Percentiles rank a stretch among this genome's conserved stretches.
Conservation (phyloP, 768 basidiomycete genomes). For the Lenzites betulinus region DNA sequence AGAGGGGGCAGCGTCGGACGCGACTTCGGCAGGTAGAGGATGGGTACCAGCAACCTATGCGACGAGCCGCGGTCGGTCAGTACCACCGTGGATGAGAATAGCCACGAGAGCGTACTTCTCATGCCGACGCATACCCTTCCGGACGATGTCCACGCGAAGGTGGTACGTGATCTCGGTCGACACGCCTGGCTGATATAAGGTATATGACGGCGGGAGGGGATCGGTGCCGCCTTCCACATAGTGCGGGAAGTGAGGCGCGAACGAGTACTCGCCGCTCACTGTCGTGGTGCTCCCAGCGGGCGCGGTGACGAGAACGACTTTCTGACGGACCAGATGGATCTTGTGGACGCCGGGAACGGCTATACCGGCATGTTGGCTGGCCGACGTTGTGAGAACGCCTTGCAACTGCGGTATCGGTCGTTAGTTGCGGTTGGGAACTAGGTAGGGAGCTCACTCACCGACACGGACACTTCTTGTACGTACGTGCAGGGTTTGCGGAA, state of each 20-base stretch:
- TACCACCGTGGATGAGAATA: neutral
- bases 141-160: slow-evolving; percentile 40
- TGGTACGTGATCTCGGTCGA: slow-evolving; percentile 38
- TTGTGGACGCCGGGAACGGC: slow-evolving; percentile 31
- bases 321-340: slow-evolving; percentile 31
- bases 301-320: slow-evolving; percentile 33
- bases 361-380: slow-evolving; percentile 32
- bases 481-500: slow-evolving; percentile 39
- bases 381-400: slow-evolving; percentile 38
- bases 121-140: slow-evolving; percentile 42
- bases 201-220: slow-evolving; percentile 43
- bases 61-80: slow-evolving; percentile 8
- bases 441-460: slow-evolving; percentile 31
- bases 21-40: slow-evolving; percentile 48
- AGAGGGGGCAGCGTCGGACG: slow-evolving; percentile 39
- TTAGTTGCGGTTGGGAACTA: neutral
- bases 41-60: slow-evolving; percentile 31
- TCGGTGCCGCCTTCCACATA: slow-evolving; percentile 32
- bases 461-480: slow-evolving; percentile 40
- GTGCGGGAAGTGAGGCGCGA: slow-evolving; percentile 44
- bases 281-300: slow-evolving; percentile 19
- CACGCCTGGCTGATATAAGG: slow-evolving; percentile 33
- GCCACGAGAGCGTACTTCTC: slow-evolving; percentile 37
- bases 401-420: slow-evolving; percentile 34
- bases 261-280: slow-evolving; percentile 33